phyloP scores from a whole-genome alignment of 495 filamentous ascomycete species.

The Rusavskia elegans region DNA sequence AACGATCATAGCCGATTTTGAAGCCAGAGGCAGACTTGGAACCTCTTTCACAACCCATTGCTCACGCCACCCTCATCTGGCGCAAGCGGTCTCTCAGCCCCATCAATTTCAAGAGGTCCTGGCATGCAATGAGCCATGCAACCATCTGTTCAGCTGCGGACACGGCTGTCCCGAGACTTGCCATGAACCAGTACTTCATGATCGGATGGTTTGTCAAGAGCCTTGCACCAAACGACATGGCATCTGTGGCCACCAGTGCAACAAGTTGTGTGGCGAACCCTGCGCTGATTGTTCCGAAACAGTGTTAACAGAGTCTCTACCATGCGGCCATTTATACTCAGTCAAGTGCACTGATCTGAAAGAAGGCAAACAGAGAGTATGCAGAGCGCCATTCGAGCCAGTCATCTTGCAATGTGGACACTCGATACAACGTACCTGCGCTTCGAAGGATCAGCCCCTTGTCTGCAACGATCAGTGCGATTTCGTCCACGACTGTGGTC shows the following conservation, averaged over 20 bases:
- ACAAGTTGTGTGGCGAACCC: slow-evolving; percentile 34
- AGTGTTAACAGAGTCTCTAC: slow-evolving; percentile 25
- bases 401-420: slow-evolving; percentile 37
- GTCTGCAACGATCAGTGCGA: slow-evolving; percentile 8
- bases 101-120: slow-evolving; percentile 40
- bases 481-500: slow-evolving; percentile 10
- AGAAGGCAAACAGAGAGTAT: slow-evolving; percentile 11
- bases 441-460: neutral
- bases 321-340: slow-evolving; percentile 37
- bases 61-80: slow-evolving; percentile 41
- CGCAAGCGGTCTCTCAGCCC: slow-evolving; percentile 34
- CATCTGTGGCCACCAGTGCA: slow-evolving; percentile 43
- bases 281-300: slow-evolving; percentile 23
- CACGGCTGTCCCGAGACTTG: slow-evolving; percentile 46
- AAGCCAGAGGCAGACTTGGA: slow-evolving; percentile 33
- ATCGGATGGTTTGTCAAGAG: slow-evolving; percentile 39
- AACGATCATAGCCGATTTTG: slow-evolving; percentile 37
- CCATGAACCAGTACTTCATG: slow-evolving; percentile 44
- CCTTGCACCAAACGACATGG: slow-evolving; percentile 31
- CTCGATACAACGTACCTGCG: slow-evolving; percentile 6
- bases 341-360: slow-evolving; percentile 28
- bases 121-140: slow-evolving; percentile 41
- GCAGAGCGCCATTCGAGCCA: slow-evolving; percentile 17
- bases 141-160: slow-evolving; percentile 41
- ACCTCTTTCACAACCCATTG: slow-evolving; percentile 41